A percentile compares a stretch with the other conserved stretches of the same genome.
Evolutionary conservation across 164 flowering plant species (phyloP).

Genomic region (Nelumbo lutea): DNA sequence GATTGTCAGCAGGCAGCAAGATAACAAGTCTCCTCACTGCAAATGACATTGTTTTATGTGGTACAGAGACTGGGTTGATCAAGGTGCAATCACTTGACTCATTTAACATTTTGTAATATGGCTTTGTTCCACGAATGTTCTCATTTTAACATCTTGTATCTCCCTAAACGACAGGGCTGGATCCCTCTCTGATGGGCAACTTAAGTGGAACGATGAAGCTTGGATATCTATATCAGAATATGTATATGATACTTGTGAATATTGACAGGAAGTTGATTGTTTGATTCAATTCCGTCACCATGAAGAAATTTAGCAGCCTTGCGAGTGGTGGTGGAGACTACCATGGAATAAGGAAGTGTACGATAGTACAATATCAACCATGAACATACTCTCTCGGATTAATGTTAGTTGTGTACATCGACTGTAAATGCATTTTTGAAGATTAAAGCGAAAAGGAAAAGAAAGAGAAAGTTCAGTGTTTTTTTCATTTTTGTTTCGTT

Average conservation of each 20-base stretch:
- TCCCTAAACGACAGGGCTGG: conserved; percentile 54
- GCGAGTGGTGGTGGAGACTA: too few species aligned
- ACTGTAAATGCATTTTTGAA: too few species aligned
- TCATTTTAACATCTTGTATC: neutral
- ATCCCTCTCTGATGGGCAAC: conserved; percentile 46
- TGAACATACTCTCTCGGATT: too few species aligned
- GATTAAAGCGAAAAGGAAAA: too few species aligned
- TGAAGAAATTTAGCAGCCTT: too few species aligned
- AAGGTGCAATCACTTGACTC: conserved; percentile 36
- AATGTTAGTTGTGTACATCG: too few species aligned
- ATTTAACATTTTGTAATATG: neutral
- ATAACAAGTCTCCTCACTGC: conserved; percentile 73
- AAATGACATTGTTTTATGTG: conserved; percentile 69
- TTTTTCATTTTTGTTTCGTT: too few species aligned
- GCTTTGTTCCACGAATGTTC: neutral
- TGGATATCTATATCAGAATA: neutral
- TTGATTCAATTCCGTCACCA: too few species aligned
- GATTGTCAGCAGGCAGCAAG: conserved; percentile 74
- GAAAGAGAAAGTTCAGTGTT: too few species aligned
- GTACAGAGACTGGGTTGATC: conserved; percentile 68
- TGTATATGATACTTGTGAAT: neutral
- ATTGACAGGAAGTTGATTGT: too few species aligned
- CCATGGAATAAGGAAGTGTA: too few species aligned
- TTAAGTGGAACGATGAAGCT: neutral
- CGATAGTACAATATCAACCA: too few species aligned